Conservation (phyloP, 2,329 filamentous ascomycete species). For the Calonectria pseudoturangicola region DNA sequence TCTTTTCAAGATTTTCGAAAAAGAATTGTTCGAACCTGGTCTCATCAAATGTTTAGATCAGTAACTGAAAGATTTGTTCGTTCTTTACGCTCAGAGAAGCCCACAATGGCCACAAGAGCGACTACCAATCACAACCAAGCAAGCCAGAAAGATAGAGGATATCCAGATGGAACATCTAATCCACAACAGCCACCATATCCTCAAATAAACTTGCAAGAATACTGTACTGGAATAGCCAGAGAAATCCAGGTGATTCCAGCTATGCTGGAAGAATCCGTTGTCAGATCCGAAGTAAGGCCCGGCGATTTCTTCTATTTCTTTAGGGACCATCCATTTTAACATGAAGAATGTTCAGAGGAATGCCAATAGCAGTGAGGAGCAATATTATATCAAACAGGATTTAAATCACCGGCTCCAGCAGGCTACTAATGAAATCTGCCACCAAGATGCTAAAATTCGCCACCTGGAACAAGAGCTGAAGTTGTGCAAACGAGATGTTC, state of each 20-base stretch:
- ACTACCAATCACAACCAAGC: neutral
- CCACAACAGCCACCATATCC: neutral
- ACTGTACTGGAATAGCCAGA: conserved; percentile 13
- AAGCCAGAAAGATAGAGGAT: neutral
- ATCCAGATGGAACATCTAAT: neutral
- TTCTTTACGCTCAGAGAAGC: neutral
- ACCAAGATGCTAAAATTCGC: neutral
- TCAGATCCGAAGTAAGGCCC: neutral
- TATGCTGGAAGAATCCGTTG: neutral
- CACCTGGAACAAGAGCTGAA: conserved; percentile 1
- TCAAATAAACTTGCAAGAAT: neutral
- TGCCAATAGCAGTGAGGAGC: neutral
- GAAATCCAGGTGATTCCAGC: conserved; percentile 14
- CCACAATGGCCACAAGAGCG: neutral
- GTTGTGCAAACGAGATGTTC: neutral
- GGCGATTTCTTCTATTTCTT: neutral
- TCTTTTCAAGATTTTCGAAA: neutral
- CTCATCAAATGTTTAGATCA: neutral
- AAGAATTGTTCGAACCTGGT: too few relatives aligned
- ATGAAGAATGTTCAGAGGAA: neutral
- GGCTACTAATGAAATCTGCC: neutral
- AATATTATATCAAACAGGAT: neutral
- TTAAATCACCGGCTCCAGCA: neutral
- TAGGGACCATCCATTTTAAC: neutral
- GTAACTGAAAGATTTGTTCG: neutral